Percentiles rank a stretch among this genome's conserved stretches.
These are phyloP conservation scores for Paraphaeosphaeria minitans DNA, from an alignment of 2,329 filamentous ascomycete species.

Conservation along the genomic window DNA sequence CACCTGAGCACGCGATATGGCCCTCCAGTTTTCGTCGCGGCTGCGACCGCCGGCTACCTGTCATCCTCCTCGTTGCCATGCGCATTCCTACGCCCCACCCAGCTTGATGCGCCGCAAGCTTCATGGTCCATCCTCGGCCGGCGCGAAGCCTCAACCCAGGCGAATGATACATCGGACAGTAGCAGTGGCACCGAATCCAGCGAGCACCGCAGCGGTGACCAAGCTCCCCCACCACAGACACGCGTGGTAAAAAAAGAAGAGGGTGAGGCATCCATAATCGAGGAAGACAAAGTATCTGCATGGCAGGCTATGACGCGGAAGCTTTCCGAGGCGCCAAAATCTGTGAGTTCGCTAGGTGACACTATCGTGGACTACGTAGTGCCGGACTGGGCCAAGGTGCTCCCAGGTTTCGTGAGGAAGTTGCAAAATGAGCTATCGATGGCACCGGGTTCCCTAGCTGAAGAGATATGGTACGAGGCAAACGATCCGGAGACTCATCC, in stretches of 20 bases:
- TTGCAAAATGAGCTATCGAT: conserved; percentile 87
- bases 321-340: conserved; percentile 35
- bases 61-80: conserved; percentile 21
- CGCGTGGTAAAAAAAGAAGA: conserved; percentile 33
- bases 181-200: conserved; percentile 15
- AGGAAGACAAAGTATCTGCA: conserved; percentile 27
- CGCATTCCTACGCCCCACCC: conserved; percentile 28
- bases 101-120: conserved; percentile 35
- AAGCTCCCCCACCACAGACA: conserved; percentile 43
- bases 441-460: conserved; percentile 83
- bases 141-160: conserved; percentile 25
- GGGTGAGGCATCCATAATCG: conserved; percentile 25
- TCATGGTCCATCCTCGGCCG: conserved; percentile 20
- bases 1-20: conserved; percentile 34
- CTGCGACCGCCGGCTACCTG: conserved; percentile 29
- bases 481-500: conserved; percentile 83
- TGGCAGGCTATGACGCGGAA: conserved; percentile 42
- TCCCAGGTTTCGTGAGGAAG: conserved; percentile 80
- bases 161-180: conserved; percentile 24
- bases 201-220: conserved; percentile 29
- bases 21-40: conserved; percentile 33
- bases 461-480: conserved; percentile 92
- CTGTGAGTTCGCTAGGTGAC: conserved; percentile 50
- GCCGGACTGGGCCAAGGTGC: conserved; percentile 78
- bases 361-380: conserved; percentile 72